These are phyloP conservation scores for Dissophora globulifera DNA, from an alignment of 192 early-diverging fungal genomes.

Conservation along the genomic window DNA sequence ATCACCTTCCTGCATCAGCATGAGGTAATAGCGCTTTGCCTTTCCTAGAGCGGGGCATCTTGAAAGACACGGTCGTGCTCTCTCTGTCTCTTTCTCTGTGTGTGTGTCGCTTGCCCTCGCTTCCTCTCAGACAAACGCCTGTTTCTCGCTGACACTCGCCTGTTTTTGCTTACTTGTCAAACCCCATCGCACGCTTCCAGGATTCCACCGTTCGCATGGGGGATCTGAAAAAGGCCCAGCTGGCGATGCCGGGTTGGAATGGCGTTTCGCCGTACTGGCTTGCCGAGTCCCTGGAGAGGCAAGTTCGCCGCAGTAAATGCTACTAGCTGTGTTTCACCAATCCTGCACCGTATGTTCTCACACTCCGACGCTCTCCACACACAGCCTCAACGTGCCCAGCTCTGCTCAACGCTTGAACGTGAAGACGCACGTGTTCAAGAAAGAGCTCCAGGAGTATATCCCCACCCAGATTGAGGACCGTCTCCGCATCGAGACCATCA, in stretches of 20 bases:
- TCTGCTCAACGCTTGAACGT: conserved; percentile 44
- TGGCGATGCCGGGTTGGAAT: conserved; percentile 36
- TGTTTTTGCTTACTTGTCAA: not conserved
- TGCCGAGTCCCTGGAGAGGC: conserved; percentile 26
- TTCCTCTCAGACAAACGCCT: too few relatives aligned
- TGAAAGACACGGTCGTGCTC: not conserved
- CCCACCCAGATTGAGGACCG: conserved; percentile 54
- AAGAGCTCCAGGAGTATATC: conserved; percentile 51
- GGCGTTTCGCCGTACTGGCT: conserved; percentile 15
- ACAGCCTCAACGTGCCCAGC: conserved; percentile 19
- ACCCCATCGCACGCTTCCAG: not conserved
- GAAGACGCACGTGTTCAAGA: conserved; percentile 53
- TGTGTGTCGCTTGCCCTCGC: too few relatives aligned
- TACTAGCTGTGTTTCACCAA: not conserved
- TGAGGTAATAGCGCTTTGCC: conserved; percentile 9
- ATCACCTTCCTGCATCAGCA: conserved; percentile 35
- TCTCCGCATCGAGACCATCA: conserved; percentile 54
- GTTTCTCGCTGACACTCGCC: too few relatives aligned
- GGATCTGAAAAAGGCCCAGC: conserved; percentile 28
- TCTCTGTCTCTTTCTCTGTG: not conserved
- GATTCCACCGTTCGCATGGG: conserved; percentile 20
- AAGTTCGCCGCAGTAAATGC: not conserved
- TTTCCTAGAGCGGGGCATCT: not conserved
- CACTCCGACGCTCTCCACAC: not conserved
- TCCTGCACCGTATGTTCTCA: not conserved